Conservation (phyloP, 495 filamentous ascomycete genomes). For the Aspergillus campestris region DNA sequence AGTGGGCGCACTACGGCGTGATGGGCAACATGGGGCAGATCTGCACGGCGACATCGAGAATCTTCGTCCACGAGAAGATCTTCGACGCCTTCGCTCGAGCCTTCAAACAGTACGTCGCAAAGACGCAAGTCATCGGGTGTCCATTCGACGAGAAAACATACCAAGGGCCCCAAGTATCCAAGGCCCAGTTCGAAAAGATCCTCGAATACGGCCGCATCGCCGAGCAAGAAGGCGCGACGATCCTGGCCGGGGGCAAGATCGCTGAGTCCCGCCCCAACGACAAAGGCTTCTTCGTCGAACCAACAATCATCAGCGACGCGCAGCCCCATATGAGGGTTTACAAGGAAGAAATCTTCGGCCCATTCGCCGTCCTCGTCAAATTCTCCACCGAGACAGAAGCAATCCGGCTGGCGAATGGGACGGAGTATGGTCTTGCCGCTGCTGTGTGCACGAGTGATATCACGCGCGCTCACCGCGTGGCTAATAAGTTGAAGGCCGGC, state of each 20-base stretch:
- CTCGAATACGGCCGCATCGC: conserved; percentile 47
- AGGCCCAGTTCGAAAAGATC: conserved; percentile 44
- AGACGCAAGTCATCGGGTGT: conserved; percentile 38
- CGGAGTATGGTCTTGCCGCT: conserved; percentile 41
- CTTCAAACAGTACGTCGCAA: conserved; percentile 41
- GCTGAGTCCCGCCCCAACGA: conserved; percentile 22
- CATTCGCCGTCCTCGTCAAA: conserved; percentile 41
- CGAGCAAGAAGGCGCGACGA: conserved; percentile 32
- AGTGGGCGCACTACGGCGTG: conserved; percentile 40
- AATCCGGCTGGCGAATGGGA: conserved; percentile 38
- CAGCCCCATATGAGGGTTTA: conserved; percentile 37
- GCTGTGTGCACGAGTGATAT: conserved; percentile 43
- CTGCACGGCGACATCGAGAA: conserved; percentile 52
- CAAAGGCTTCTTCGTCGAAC: conserved; percentile 46
- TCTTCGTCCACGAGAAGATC: conserved; percentile 46
- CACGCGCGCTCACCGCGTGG: conserved; percentile 37
- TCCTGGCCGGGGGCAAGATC: conserved; percentile 63
- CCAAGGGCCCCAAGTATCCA: conserved; percentile 46
- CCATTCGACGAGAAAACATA: conserved; percentile 19
- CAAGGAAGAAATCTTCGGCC: conserved; percentile 52
- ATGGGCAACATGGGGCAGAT: conserved; percentile 51
- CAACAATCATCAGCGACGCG: conserved; percentile 40
- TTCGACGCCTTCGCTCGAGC: conserved; percentile 36
- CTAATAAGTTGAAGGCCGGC: conserved; percentile 41
- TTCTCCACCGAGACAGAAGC: conserved; percentile 46